These are phyloP conservation scores for Blastobotrys terrestris DNA, from an alignment of 805 yeast genomes.

Conservation along the genomic window DNA sequence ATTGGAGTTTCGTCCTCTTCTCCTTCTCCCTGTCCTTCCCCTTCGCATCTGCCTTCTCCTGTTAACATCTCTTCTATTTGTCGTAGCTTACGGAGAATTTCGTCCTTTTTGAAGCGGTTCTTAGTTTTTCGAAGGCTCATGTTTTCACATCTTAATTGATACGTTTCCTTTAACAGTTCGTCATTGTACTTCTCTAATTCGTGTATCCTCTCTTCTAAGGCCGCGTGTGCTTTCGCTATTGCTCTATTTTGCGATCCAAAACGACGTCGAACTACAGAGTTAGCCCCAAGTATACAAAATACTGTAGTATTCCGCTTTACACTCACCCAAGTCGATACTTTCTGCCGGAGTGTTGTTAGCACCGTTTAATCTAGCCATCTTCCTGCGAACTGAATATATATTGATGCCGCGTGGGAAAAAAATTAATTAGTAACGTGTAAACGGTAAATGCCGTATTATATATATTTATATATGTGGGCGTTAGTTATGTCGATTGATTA, in stretches of 20 bases:
- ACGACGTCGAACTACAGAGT: constrained; percentile 13
- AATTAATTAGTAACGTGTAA: no score
- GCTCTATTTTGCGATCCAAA: constrained; percentile 39
- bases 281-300: neutral
- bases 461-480: no score
- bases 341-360: constrained; percentile 4
- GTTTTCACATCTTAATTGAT: constrained; percentile 24
- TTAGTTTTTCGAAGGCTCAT: constrained; percentile 7
- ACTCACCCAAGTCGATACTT: constrained; percentile 13
- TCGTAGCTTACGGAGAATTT: neutral
- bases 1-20: neutral
- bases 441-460: no score
- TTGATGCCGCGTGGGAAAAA: no score
- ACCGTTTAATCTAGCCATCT: constrained; percentile 14
- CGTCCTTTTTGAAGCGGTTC: neutral
- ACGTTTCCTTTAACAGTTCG: constrained; percentile 37
- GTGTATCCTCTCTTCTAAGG: constrained; percentile 36
- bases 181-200: constrained; percentile 38
- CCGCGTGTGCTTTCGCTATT: constrained; percentile 43
- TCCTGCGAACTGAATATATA: neutral
- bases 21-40: neutral
- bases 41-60: neutral
- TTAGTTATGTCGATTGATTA: neutral
- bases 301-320: neutral
- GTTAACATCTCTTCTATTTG: neutral